These are phyloP conservation scores for Yamadazyma endophytica DNA, from an alignment of 805 yeast genomes.

Conservation along the genomic window DNA sequence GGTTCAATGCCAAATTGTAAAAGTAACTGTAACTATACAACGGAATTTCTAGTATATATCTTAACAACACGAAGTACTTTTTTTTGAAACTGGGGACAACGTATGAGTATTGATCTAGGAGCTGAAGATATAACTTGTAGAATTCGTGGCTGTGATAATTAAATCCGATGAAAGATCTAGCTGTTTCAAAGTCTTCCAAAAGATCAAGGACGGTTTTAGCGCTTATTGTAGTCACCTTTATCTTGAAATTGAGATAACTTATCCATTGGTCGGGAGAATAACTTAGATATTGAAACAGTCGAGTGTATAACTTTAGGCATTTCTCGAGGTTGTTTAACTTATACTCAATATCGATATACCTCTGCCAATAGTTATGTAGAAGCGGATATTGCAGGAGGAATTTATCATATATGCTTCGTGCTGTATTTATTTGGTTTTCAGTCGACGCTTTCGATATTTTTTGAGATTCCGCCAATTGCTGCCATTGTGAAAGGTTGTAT, in stretches of 20 bases:
- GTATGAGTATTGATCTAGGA: constrained; percentile 31
- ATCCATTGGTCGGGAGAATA: constrained; percentile 51
- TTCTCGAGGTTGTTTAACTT: constrained; percentile 37
- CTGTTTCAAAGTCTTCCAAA: constrained; percentile 38
- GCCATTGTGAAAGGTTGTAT: constrained; percentile 11
- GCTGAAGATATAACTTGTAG: constrained; percentile 46
- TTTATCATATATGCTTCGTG: constrained; percentile 7
- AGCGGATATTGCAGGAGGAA: constrained; percentile 38
- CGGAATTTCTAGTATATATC: constrained; percentile 54
- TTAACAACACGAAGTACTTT: constrained; percentile 39
- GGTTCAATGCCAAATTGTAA: constrained; percentile 25
- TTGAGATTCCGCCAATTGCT: constrained; percentile 1
- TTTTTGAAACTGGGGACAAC: constrained; percentile 20
- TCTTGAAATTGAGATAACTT: constrained; percentile 40
- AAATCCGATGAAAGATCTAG: constrained; percentile 46
- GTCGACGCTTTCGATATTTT: background rate
- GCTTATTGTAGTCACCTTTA: constrained; percentile 21
- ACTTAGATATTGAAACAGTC: constrained; percentile 37
- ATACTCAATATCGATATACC: constrained; percentile 47
- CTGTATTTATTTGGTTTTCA: constrained; percentile 1
- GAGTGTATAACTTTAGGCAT: constrained; percentile 32
- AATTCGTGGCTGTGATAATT: constrained; percentile 50
- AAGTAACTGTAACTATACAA: constrained; percentile 49
- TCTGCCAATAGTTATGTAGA: constrained; percentile 55
- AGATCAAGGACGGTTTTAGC: constrained; percentile 23